Percentiles rank a stretch among this genome's conserved stretches.
These are phyloP conservation scores for Lipomyces yamanashiensis DNA, from an alignment of 805 yeast species.

Conservation along the genomic window DNA sequence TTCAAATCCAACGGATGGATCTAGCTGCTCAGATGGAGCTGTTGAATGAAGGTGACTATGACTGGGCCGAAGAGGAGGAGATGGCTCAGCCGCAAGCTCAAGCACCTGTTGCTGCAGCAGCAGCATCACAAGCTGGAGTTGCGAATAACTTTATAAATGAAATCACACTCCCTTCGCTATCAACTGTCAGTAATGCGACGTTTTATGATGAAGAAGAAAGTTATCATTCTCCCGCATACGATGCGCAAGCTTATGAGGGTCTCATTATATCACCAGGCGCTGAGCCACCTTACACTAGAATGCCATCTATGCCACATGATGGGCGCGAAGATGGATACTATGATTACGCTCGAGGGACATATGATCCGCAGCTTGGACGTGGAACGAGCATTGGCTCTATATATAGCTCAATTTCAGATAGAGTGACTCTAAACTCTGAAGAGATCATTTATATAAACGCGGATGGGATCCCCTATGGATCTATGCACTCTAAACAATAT, in stretches of 20 bases:
- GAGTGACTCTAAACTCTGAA: neutral
- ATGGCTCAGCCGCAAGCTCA: neutral
- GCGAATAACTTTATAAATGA: neutral
- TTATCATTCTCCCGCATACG: neutral
- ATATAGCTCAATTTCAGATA: neutral
- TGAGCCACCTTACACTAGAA: no score
- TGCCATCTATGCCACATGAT: no score
- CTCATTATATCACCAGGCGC: no score
- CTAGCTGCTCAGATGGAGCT: slow-evolving; percentile 5
- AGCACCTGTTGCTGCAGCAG: neutral
- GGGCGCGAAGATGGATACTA: no score
- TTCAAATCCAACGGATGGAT: neutral
- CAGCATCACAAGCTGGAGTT: neutral
- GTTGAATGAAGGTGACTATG: neutral
- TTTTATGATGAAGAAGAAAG: neutral
- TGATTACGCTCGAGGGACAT: no score
- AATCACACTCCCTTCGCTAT: neutral
- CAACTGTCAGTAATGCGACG: neutral
- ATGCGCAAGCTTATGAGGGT: neutral
- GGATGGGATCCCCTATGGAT: neutral
- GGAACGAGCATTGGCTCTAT: no score
- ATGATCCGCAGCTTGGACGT: no score
- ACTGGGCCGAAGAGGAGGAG: slow-evolving; percentile 1
- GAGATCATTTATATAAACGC: neutral
- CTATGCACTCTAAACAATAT: neutral